phyloP scores from a whole-genome alignment of 345 rosid species.

The Theobroma cacao region DNA sequence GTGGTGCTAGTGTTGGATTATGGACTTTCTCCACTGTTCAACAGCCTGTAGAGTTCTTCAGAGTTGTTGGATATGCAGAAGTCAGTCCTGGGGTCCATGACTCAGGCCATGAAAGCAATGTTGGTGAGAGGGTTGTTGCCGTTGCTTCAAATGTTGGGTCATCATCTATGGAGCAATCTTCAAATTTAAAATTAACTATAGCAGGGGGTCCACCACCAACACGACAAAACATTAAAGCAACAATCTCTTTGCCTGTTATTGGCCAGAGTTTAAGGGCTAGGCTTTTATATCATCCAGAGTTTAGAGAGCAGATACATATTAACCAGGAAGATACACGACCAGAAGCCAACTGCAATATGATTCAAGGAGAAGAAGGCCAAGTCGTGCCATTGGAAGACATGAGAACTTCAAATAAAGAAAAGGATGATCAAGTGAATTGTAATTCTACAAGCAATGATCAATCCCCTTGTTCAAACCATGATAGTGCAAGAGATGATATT shows the following conservation, averaged over 20 bases:
- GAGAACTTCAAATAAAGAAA: slow-evolving; percentile 14
- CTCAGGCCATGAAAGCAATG: slow-evolving; percentile 26
- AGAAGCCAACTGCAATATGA: slow-evolving; percentile 23
- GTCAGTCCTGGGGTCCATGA: slow-evolving; percentile 28
- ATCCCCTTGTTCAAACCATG: slow-evolving; percentile 22
- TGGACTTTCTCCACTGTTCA: slow-evolving; percentile 72
- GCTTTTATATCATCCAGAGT: slow-evolving; percentile 54
- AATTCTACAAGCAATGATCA: slow-evolving; percentile 21
- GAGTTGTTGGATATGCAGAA: slow-evolving; percentile 64
- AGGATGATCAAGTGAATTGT: slow-evolving; percentile 20
- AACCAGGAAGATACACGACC: slow-evolving; percentile 27
- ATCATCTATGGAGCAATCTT: slow-evolving; percentile 25
- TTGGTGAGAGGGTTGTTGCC: slow-evolving; percentile 10
- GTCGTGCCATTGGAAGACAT: slow-evolving; percentile 28
- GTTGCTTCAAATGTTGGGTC: slow-evolving; percentile 21
- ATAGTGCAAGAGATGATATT: slow-evolving; percentile 21
- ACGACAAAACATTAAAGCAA: slow-evolving; percentile 84
- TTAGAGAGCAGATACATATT: slow-evolving; percentile 39
- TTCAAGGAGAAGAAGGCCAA: slow-evolving; percentile 18
- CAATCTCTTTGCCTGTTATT: slow-evolving; percentile 71
- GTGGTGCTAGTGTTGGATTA: slow-evolving; percentile 95
- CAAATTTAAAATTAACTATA: slow-evolving; percentile 65
- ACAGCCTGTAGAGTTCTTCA: slow-evolving; percentile 69
- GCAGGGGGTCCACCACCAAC: slow-evolving; percentile 96
- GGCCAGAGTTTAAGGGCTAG: slow-evolving; percentile 75